Conservation (phyloP, 1,139 yeast species). For the Kazachstania sp. region DNA sequence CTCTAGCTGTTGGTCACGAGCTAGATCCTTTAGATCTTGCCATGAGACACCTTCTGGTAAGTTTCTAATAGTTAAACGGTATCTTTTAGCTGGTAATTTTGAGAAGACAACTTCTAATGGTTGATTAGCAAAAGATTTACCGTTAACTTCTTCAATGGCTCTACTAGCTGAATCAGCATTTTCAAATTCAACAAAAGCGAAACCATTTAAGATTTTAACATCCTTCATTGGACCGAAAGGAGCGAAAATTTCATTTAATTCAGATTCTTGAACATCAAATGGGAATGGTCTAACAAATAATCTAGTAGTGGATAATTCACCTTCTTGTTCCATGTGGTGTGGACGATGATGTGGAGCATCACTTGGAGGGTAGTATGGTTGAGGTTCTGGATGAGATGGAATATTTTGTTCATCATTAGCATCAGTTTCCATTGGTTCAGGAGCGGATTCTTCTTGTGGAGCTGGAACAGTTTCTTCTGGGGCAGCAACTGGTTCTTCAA, state of each 20-base stretch:
- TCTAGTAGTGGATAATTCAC: slow-evolving; percentile 41
- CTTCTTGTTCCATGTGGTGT: slow-evolving; percentile 21
- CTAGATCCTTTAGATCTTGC: slow-evolving; percentile 80
- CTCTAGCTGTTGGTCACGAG: slow-evolving; percentile 56
- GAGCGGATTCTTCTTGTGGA: too few species aligned
- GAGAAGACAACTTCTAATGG: slow-evolving; percentile 62
- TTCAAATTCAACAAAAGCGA: slow-evolving; percentile 67
- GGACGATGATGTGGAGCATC: slow-evolving; percentile 10
- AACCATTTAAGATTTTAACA: slow-evolving; percentile 64
- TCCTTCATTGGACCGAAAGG: slow-evolving; percentile 59
- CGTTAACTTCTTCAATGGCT: slow-evolving; percentile 57
- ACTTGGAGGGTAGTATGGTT: slow-evolving; percentile 14
- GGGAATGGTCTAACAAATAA: slow-evolving; percentile 48
- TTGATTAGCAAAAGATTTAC: slow-evolving; percentile 51
- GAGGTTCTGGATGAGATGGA: slow-evolving; percentile 14
- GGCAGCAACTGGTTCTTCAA: too few species aligned
- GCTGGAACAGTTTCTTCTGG: too few species aligned
- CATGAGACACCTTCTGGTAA: slow-evolving; percentile 72
- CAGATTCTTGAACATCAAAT: slow-evolving; percentile 42
- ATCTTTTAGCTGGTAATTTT: slow-evolving; percentile 60
- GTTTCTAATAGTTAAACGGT: slow-evolving; percentile 58
- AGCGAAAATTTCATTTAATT: slow-evolving; percentile 58
- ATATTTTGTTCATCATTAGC: slow-evolving; percentile 7
- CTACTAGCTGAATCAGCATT: slow-evolving; percentile 54
- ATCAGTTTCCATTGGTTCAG: slow-evolving; percentile 12